Percentiles rank a stretch among this genome's conserved stretches.
Conservation (phyloP, 2,329 filamentous ascomycete genomes). For the Exophiala oligosperma region DNA sequence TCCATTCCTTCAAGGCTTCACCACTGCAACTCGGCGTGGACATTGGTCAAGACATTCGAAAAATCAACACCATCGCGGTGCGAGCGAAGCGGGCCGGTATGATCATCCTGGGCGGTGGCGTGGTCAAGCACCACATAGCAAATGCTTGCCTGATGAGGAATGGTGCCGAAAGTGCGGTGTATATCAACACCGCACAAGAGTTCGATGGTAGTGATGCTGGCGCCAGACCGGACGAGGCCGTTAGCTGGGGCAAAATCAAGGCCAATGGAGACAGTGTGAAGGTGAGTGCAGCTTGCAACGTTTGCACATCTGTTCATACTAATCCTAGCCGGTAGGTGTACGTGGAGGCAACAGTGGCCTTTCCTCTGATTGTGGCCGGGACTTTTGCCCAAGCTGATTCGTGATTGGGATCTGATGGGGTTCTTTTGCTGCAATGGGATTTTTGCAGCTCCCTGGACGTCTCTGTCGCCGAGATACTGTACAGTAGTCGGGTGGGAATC, state of each 20-base stretch:
- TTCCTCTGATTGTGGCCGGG: constrained; percentile 56
- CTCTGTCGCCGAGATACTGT: too few species aligned
- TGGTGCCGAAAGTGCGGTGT: constrained; percentile 93
- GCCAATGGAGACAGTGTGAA: constrained; percentile 84
- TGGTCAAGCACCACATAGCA: constrained; percentile 98
- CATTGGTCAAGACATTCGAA: constrained; percentile 89
- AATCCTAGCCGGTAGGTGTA: constrained; percentile 50
- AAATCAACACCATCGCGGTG: constrained; percentile 88
- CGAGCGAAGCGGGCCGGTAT: constrained; percentile 86
- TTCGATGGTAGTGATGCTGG: constrained; percentile 97
- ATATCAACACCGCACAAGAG: constrained; percentile 96
- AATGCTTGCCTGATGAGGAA: constrained; percentile 98
- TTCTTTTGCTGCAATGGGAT: constrained; percentile 54
- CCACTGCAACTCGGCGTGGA: constrained; percentile 81
- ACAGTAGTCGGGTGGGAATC: too few species aligned
- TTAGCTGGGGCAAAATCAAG: constrained; percentile 99
- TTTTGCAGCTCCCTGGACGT: constrained; percentile 50
- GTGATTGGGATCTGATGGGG: constrained; percentile 29
- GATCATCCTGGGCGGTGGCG: constrained; percentile 89
- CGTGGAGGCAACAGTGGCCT: constrained; percentile 66
- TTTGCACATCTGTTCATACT: background rate
- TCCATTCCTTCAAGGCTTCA: constrained; percentile 90
- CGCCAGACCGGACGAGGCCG: constrained; percentile 90
- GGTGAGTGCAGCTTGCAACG: constrained; percentile 53
- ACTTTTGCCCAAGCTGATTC: constrained; percentile 21